These are phyloP conservation scores for Gnomoniopsis sp. DNA, from an alignment of 2,329 filamentous ascomycete genomes.

Conservation along the genomic window DNA sequence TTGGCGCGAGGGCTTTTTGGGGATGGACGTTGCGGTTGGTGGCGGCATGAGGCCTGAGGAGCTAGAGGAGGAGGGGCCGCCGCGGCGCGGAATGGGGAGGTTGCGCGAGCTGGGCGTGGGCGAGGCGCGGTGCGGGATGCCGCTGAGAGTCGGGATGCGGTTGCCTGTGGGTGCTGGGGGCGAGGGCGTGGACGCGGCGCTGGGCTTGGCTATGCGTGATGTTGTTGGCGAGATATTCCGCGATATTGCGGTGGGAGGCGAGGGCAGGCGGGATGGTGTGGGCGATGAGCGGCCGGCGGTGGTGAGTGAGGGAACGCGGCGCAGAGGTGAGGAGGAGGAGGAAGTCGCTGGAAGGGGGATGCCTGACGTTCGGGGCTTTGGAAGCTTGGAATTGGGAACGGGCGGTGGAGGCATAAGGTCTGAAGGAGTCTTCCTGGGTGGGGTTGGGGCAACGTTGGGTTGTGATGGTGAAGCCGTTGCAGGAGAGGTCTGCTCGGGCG, in stretches of 20 bases:
- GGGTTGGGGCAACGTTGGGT: not conserved
- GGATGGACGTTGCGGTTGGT: slow-evolving; percentile 43
- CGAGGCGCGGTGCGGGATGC: not conserved
- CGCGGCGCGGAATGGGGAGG: slow-evolving; percentile 39
- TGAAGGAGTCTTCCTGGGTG: not conserved
- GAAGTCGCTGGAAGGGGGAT: slow-evolving; percentile 13
- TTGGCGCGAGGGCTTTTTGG: slow-evolving; percentile 51
- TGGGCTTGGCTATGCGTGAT: not conserved
- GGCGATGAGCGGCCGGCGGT: slow-evolving; percentile 9
- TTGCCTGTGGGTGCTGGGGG: slow-evolving; percentile 15
- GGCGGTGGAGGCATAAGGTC: slow-evolving; percentile 14
- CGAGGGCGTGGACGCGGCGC: slow-evolving; percentile 16
- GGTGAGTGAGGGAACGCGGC: slow-evolving; percentile 14
- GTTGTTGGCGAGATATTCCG: not conserved
- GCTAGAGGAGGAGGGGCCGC: slow-evolving; percentile 26
- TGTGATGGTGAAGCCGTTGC: slow-evolving; percentile 7
- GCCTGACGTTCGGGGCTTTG: slow-evolving; percentile 6
- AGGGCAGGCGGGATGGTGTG: slow-evolving; percentile 10
- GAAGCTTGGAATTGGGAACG: not conserved
- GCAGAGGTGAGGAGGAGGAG: slow-evolving; percentile 8
- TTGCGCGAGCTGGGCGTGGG: not conserved
- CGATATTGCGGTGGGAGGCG: slow-evolving; percentile 4
- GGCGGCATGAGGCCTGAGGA: slow-evolving; percentile 52
- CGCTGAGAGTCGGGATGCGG: slow-evolving; percentile 1
- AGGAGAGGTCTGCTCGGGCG: slow-evolving; percentile 1